Conservation (phyloP, 768 basidiomycete species). For the Lactarius akahatsu region DNA sequence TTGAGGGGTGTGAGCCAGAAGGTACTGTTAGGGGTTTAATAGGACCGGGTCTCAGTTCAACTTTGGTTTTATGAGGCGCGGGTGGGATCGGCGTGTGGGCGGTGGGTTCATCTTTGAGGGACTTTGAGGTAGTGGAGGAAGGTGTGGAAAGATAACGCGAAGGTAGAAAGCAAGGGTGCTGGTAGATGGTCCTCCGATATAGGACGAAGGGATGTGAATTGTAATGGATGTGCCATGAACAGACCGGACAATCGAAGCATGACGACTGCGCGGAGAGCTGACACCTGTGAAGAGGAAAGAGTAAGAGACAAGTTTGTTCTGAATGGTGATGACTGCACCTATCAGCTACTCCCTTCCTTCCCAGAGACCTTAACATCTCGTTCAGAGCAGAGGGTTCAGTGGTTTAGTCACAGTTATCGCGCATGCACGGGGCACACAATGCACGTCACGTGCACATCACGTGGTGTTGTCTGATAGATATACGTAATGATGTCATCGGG, state of each 20-base stretch:
- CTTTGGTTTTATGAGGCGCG: slow-evolving; percentile 41
- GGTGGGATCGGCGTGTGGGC: slow-evolving; percentile 31
- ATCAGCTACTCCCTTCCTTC: slow-evolving; percentile 41
- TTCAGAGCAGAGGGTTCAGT: slow-evolving; percentile 3
- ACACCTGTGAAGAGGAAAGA: slow-evolving; percentile 10
- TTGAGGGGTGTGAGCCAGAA: slow-evolving; percentile 31
- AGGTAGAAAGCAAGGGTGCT: neutral
- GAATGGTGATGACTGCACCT: slow-evolving; percentile 34
- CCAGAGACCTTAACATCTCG: slow-evolving; percentile 41
- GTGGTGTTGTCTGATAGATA: neutral
- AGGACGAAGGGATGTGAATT: slow-evolving; percentile 8
- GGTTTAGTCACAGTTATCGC: neutral
- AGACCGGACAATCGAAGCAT: neutral
- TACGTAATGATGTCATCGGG: slow-evolving; percentile 4
- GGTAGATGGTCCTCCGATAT: neutral
- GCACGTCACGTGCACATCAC: neutral
- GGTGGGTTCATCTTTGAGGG: slow-evolving; percentile 31
- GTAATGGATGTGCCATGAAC: neutral
- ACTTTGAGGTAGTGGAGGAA: slow-evolving; percentile 30
- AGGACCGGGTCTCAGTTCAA: slow-evolving; percentile 66
- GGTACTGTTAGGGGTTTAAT: slow-evolving; percentile 44
- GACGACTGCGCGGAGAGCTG: slow-evolving; percentile 7
- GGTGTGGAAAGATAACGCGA: slow-evolving; percentile 35
- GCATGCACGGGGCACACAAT: neutral
- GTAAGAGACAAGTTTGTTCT: neutral